Conservation (phyloP, 2,329 filamentous ascomycete genomes). For the Penicillium vulpinum region DNA sequence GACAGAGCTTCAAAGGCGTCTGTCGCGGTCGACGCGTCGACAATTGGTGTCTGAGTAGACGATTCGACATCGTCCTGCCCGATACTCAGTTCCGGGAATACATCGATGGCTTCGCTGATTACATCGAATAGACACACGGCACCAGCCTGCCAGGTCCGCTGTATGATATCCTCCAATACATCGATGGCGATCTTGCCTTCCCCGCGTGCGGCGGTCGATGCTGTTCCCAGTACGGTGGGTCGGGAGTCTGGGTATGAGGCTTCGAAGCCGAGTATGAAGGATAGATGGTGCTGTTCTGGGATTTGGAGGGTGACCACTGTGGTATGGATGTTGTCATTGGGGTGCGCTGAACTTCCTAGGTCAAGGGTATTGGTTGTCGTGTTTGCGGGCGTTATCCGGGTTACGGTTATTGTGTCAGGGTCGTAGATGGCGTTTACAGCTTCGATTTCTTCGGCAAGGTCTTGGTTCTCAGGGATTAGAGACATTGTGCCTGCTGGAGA, state of each 20-base stretch:
- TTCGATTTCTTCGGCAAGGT: conserved; percentile 50
- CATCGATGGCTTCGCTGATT: conserved; percentile 64
- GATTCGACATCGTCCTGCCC: conserved; percentile 23
- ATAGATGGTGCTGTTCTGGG: conserved; percentile 55
- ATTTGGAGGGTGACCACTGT: conserved; percentile 62
- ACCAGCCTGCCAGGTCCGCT: conserved; percentile 68
- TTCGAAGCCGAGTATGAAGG: conserved; percentile 65
- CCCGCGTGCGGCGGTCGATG: conserved; percentile 72
- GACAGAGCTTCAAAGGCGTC: conserved; percentile 30
- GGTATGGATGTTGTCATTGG: conserved; percentile 29
- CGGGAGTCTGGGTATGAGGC: conserved; percentile 70
- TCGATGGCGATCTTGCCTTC: conserved; percentile 71
- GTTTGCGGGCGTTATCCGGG: conserved; percentile 21
- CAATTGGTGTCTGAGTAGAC: conserved; percentile 10
- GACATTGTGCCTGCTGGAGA: conserved; percentile 20
- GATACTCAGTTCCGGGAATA: conserved; percentile 57
- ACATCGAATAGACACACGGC: conserved; percentile 87
- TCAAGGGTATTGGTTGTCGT: conserved; percentile 30
- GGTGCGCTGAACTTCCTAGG: conserved; percentile 23
- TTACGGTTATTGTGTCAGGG: conserved; percentile 59
- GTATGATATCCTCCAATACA: conserved; percentile 66
- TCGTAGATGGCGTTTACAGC: conserved; percentile 61
- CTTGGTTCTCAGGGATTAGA: conserved; percentile 27
- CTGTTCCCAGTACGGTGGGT: conserved; percentile 73
- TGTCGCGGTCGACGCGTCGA: background rate